A percentile compares a stretch with the other conserved stretches of the same genome.
Evolutionary conservation across 2,329 filamentous ascomycete species (phyloP).

Genomic region (Beauveria asiatica): DNA sequence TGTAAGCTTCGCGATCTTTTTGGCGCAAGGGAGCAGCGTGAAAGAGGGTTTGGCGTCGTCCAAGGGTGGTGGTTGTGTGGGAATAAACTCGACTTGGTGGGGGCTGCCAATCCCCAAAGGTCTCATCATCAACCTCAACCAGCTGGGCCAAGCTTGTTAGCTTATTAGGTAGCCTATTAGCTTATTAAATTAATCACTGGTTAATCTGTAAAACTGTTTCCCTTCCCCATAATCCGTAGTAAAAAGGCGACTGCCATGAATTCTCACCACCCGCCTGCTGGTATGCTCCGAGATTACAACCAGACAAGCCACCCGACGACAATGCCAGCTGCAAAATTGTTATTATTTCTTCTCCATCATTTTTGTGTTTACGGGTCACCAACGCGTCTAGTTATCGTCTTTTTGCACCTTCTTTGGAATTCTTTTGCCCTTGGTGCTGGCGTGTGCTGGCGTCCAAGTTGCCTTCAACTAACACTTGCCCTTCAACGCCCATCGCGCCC

Average conservation of each 20-base stretch:
- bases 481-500: neutral
- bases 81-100: neutral
- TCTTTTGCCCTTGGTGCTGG: neutral
- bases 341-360: neutral
- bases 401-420: neutral
- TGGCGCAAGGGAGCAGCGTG: neutral
- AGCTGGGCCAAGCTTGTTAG: neutral
- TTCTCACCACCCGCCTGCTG: neutral
- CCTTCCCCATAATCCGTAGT: neutral
- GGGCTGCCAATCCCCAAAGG: neutral
- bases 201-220: neutral
- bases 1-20: neutral
- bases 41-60: too few species aligned
- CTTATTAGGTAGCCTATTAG: too few species aligned
- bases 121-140: slow-evolving; percentile 3
- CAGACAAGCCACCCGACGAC: neutral
- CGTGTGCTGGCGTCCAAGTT: neutral
- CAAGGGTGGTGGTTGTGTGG: neutral
- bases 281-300: slow-evolving; percentile 10
- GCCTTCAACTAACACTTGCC: neutral
- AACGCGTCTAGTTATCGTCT: neutral
- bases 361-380: neutral
- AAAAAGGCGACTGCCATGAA: neutral
- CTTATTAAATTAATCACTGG: neutral
- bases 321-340: neutral